Evolutionary conservation across 2,329 filamentous ascomycete genomes (phyloP).

Genomic region (Ophiostoma sp.): DNA sequence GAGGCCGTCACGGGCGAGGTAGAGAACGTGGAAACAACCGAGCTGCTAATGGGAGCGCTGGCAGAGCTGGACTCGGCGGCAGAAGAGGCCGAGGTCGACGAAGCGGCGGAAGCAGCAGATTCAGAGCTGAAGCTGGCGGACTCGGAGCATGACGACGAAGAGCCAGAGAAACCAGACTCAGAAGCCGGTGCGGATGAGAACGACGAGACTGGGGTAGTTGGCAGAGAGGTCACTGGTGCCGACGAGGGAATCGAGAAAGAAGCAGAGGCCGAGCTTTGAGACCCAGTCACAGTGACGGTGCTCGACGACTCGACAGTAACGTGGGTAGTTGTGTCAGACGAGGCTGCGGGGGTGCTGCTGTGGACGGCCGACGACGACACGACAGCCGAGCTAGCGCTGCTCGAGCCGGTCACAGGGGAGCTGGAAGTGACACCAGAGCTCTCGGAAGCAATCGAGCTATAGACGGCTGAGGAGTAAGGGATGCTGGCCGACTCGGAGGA

Average conservation of each 20-base stretch:
- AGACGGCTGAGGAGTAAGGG: background rate
- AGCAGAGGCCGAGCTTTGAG: background rate
- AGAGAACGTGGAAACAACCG: background rate
- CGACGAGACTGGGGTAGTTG: background rate
- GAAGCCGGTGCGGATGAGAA: background rate
- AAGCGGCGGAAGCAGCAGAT: background rate
- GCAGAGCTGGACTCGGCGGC: slow-evolving; percentile 3
- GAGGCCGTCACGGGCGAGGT: slow-evolving; percentile 2
- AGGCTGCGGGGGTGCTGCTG: background rate
- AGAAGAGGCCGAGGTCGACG: background rate
- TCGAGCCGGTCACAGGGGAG: slow-evolving; percentile 2
- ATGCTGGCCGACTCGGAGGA: background rate
- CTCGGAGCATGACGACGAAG: background rate
- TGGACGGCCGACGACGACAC: background rate
- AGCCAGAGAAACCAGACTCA: background rate
- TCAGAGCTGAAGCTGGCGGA: background rate
- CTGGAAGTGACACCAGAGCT: background rate
- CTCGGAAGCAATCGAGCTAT: background rate
- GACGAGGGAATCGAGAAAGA: background rate
- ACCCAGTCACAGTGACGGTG: background rate
- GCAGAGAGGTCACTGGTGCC: background rate
- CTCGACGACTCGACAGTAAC: slow-evolving; percentile 1
- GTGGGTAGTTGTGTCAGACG: background rate
- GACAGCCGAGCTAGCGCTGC: background rate
- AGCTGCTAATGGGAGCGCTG: background rate